Conservation (phyloP, 371 early-diverging fungal species). For the Gilbertella persicaria region DNA sequence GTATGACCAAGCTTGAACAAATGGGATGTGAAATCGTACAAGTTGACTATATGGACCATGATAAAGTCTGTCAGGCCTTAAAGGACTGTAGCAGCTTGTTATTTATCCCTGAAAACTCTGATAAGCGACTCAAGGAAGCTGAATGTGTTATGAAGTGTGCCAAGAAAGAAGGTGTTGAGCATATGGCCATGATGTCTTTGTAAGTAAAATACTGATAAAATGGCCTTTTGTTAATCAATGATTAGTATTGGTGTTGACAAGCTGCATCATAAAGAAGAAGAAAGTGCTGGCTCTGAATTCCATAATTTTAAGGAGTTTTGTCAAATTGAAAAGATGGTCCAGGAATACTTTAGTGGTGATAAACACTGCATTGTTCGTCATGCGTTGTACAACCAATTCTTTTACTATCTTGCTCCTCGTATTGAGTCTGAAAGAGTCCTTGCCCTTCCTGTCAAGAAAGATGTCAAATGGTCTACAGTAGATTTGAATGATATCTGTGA, state of each 20-base stretch:
- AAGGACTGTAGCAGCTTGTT: slow-evolving; percentile 19
- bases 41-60: slow-evolving; percentile 34
- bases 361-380: slow-evolving; percentile 31
- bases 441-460: slow-evolving; percentile 27
- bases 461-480: slow-evolving; percentile 32
- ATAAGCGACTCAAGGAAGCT: slow-evolving; percentile 29
- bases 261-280: slow-evolving; percentile 13
- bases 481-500: slow-evolving; percentile 38
- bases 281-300: background rate
- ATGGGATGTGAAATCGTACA: slow-evolving; percentile 36
- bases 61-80: slow-evolving; percentile 24
- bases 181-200: slow-evolving; percentile 35
- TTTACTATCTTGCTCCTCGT: slow-evolving; percentile 39
- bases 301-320: slow-evolving; percentile 20
- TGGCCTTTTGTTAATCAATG: background rate
- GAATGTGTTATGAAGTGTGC: slow-evolving; percentile 34
- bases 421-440: slow-evolving; percentile 29
- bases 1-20: slow-evolving; percentile 18
- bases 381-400: slow-evolving; percentile 29
- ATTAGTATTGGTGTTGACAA: slow-evolving; percentile 34
- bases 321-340: slow-evolving; percentile 34
- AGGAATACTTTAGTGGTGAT: slow-evolving; percentile 22
- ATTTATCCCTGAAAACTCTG: slow-evolving; percentile 36
- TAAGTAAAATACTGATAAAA: slow-evolving; percentile 17
- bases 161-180: slow-evolving; percentile 26